phyloP scores from a whole-genome alignment of 2,329 filamentous ascomycete genomes.

The Cladophialophora bantiana region DNA sequence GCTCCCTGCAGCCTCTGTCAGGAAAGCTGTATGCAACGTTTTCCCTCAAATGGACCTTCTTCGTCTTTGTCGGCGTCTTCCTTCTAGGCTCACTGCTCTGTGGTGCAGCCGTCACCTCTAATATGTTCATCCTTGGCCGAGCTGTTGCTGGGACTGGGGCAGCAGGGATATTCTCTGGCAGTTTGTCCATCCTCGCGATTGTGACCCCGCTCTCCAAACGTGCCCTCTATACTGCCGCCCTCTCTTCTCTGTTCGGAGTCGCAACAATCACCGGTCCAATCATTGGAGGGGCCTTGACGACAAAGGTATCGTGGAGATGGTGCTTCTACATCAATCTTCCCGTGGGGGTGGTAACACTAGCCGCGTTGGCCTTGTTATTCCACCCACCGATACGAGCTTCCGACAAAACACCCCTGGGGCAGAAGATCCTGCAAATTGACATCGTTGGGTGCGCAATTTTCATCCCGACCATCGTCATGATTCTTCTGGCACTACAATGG shows the following conservation, averaged over 20 bases:
- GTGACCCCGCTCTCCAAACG: conserved; percentile 46
- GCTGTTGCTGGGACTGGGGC: conserved; percentile 45
- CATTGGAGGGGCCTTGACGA: conserved; percentile 52
- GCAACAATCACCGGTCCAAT: conserved; percentile 51
- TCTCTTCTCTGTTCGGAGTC: conserved; percentile 45
- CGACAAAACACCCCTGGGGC: conserved; percentile 11
- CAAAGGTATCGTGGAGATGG: conserved; percentile 45
- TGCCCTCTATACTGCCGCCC: conserved; percentile 46
- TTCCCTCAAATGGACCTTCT: conserved; percentile 43
- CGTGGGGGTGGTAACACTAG: conserved; percentile 49
- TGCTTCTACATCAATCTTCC: conserved; percentile 55
- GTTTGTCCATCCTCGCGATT: conserved; percentile 50
- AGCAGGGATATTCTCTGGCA: conserved; percentile 50
- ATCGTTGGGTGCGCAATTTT: conserved; percentile 40
- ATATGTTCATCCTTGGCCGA: conserved; percentile 45
- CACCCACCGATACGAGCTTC: conserved; percentile 13
- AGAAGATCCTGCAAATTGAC: conserved; percentile 37
- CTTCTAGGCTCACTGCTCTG: conserved; percentile 44
- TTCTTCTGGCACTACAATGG: conserved; percentile 41
- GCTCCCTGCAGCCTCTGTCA: conserved; percentile 54
- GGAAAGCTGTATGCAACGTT: conserved; percentile 58
- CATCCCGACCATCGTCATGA: conserved; percentile 37
- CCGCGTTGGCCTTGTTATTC: conserved; percentile 42
- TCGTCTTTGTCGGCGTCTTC: conserved; percentile 44
- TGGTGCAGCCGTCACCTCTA: conserved; percentile 42